phyloP scores from a whole-genome alignment of 208 protist species.

The Herpetomonas samuelpessoai region DNA sequence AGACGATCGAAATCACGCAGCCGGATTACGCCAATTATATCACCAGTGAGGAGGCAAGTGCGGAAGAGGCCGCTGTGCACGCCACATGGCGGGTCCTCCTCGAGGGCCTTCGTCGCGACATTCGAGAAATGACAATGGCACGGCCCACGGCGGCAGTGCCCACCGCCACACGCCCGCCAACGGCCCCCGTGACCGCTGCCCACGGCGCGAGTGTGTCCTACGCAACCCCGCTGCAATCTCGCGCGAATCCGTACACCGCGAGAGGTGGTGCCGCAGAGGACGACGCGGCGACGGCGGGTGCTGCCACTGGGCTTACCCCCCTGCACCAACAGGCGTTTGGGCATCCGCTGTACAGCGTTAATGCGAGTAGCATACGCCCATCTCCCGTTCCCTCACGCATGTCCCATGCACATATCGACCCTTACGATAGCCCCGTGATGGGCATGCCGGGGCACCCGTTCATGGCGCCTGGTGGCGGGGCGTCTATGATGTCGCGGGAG shows the following conservation, averaged over 20 bases:
- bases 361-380: slow-evolving; percentile 12
- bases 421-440: not conserved
- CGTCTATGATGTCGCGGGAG: too few relatives aligned
- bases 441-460: not conserved
- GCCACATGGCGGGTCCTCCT: slow-evolving; percentile 21
- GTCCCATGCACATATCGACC: not conserved
- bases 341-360: slow-evolving; percentile 7
- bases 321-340: too few relatives aligned
- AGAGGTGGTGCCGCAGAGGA: not conserved
- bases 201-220: slow-evolving; percentile 8
- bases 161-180: slow-evolving; percentile 2
- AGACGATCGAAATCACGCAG: not conserved
- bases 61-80: slow-evolving; percentile 19
- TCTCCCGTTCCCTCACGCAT: not conserved
- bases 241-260: not conserved
- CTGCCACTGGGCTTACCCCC: too few relatives aligned
- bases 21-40: slow-evolving; percentile 17
- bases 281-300: too few relatives aligned
- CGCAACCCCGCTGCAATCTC: slow-evolving; percentile 12
- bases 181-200: slow-evolving; percentile 2
- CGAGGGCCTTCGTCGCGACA: slow-evolving; percentile 11
- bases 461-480: too few relatives aligned
- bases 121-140: too few relatives aligned
- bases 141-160: too few relatives aligned
- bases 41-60: slow-evolving; percentile 14